Percentiles rank a stretch among this genome's conserved stretches.
Conservation (phyloP, 805 yeast genomes). For the Yamadazyma phyllophila region DNA sequence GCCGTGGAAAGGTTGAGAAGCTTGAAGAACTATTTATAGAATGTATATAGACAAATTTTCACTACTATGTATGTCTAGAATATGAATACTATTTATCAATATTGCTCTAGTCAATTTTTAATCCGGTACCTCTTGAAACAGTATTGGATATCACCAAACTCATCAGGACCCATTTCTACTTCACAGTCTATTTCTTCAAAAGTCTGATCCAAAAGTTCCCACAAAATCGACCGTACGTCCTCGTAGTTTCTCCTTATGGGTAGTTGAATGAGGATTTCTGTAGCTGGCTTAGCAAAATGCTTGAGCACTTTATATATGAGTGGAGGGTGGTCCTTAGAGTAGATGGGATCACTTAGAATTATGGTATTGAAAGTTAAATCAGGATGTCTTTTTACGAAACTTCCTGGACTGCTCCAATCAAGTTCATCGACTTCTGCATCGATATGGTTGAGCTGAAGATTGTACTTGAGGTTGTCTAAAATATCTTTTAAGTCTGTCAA, state of each 20-base stretch:
- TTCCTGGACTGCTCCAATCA: slow-evolving; percentile 75
- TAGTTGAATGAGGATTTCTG: slow-evolving; percentile 64
- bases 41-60: background rate
- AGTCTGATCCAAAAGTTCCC: slow-evolving; percentile 48
- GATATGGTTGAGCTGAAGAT: slow-evolving; percentile 52
- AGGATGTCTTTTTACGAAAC: slow-evolving; percentile 26
- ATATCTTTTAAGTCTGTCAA: slow-evolving; percentile 83
- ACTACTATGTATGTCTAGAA: too few species aligned
- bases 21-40: slow-evolving; percentile 55
- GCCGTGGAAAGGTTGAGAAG: slow-evolving; percentile 76
- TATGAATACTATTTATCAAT: too few species aligned
- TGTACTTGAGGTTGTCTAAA: slow-evolving; percentile 60
- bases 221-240: slow-evolving; percentile 58
- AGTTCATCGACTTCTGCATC: slow-evolving; percentile 46
- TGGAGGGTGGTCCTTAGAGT: slow-evolving; percentile 76
- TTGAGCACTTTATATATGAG: slow-evolving; percentile 64
- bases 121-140: slow-evolving; percentile 35
- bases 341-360: slow-evolving; percentile 84
- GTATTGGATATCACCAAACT: slow-evolving; percentile 73
- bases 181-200: slow-evolving; percentile 35
- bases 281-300: slow-evolving; percentile 37
- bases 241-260: slow-evolving; percentile 73
- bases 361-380: slow-evolving; percentile 52
- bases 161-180: slow-evolving; percentile 71
- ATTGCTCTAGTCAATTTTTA: too few species aligned